Evolutionary conservation across 371 early-diverging fungal species (phyloP), one percentile per base, ranked within the genome.

Genomic region (Rhizopus delemar): DNA sequence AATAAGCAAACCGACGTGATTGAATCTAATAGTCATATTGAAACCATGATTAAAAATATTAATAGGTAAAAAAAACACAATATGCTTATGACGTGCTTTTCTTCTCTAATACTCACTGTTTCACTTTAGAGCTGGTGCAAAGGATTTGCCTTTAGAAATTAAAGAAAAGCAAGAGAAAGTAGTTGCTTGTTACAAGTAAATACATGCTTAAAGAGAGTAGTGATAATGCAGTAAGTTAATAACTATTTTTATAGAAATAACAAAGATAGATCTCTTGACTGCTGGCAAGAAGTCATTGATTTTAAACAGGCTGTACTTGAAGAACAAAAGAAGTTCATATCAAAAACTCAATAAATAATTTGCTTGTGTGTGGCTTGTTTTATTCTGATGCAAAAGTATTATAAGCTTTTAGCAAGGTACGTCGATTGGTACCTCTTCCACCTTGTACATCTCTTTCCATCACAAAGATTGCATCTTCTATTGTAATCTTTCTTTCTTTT

Each of bases 401-500:
- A 58, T 85, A 87, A 8, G 83, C 77, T 70, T 85, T 85, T 50
- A 89, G 69, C 53, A 89, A 61, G 8, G 87, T 83, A 31, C 85
- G 77, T 59, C 83, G 81, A 41, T 68, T 71, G 13, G 65, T 62
- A 1, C 83, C 83, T 51, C 85, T 83, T 5, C 88, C 84, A n/a
- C 80, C 81, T 51, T 81, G 83, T 41, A 74, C 73, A 73, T 91
- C 90, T 7, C 85, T 78, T 72, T 90, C 90, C 53, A 91, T 78
- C 9, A 84, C 88, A 62, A 88, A 89, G 8, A 89, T 72, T 2
- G 89, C 89, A 70, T 91, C 91, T 35, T 80, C 75, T 28, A 89
- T 82, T 4, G 89, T 90, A 22, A 91, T 75, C 43, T 76, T 77
- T 28, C 83, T 69, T 38, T 77, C 62, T 15, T 60, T 59, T 4